A percentile compares a stretch with the other conserved stretches of the same genome.
Evolutionary conservation across 148 eudicot genomes (phyloP).

Genomic region (Persicaria tinctoria): DNA sequence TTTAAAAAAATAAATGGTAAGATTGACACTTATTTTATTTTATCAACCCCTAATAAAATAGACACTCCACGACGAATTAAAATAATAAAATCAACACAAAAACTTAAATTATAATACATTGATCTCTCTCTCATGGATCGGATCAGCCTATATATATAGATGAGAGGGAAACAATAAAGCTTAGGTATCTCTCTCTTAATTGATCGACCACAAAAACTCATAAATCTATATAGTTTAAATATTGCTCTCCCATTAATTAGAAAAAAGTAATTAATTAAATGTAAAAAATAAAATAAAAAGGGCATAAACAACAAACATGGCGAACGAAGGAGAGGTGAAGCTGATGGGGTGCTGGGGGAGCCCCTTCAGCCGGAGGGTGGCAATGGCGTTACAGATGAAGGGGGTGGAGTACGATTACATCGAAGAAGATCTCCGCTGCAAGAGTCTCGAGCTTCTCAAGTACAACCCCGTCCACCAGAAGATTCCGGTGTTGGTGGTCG

Average conservation of each 20-base stretch:
- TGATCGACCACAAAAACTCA: too few relatives aligned
- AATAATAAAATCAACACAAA: too few relatives aligned
- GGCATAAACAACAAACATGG: background rate
- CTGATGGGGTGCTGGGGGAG: conserved; percentile 27
- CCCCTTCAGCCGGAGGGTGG: conserved; percentile 20
- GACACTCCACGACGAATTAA: too few relatives aligned
- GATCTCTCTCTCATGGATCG: too few relatives aligned
- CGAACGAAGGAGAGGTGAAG: conserved; percentile 14
- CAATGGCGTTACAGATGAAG: conserved; percentile 24
- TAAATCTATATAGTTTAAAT: background rate
- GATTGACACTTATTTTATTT: too few relatives aligned
- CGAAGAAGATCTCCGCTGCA: conserved; percentile 24
- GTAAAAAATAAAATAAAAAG: background rate
- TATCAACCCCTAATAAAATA: too few relatives aligned
- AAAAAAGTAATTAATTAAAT: background rate
- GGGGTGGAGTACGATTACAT: conserved; percentile 31
- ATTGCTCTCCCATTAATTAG: too few relatives aligned
- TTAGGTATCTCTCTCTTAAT: too few relatives aligned
- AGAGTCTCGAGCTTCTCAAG: conserved; percentile 23
- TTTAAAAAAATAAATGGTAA: too few relatives aligned
- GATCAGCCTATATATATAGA: too few relatives aligned
- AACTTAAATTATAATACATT: too few relatives aligned
- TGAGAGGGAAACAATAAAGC: too few relatives aligned
- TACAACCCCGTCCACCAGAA: conserved; percentile 30
- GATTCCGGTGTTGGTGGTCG: conserved; percentile 29